phyloP scores from a whole-genome alignment of 306 rosid species.

The Malus sylvestris region DNA sequence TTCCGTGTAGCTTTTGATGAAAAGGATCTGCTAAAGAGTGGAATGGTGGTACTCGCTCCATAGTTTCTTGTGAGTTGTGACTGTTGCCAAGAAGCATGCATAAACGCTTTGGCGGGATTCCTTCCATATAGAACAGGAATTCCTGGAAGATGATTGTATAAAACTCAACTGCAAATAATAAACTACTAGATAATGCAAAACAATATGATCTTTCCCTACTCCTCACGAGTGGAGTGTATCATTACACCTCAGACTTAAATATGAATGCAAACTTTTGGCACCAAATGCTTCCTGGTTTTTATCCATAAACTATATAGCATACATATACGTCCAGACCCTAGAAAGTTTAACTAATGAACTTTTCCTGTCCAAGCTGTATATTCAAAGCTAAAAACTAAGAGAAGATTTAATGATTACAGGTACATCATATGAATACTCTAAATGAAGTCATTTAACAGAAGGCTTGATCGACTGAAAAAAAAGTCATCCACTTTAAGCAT shows the following conservation, averaged over 20 bases:
- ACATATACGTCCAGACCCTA: background rate
- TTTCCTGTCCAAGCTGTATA: background rate
- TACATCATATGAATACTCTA: background rate
- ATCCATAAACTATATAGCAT: background rate
- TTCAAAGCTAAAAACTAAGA: background rate
- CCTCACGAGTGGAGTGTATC: background rate
- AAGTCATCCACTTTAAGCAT: background rate
- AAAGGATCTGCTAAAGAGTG: constrained; percentile 29
- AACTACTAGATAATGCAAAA: background rate
- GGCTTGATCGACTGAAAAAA: background rate
- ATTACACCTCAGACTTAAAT: background rate
- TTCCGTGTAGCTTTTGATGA: constrained; percentile 54
- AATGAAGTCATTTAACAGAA: background rate
- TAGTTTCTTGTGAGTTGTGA: constrained; percentile 24
- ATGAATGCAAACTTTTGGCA: background rate
- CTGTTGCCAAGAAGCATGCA: constrained; percentile 11
- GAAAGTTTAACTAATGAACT: background rate
- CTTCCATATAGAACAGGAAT: constrained; percentile 21
- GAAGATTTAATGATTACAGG: background rate
- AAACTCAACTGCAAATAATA: background rate
- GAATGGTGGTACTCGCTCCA: constrained; percentile 17
- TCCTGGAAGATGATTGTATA: constrained; percentile 24
- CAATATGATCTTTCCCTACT: background rate
- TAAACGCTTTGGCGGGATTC: constrained; percentile 7
- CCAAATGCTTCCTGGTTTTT: background rate